Evolutionary conservation across 2,329 filamentous ascomycete species (phyloP), one percentile per base, ranked within the genome.

Genomic region (Penicillium thymicola): DNA sequence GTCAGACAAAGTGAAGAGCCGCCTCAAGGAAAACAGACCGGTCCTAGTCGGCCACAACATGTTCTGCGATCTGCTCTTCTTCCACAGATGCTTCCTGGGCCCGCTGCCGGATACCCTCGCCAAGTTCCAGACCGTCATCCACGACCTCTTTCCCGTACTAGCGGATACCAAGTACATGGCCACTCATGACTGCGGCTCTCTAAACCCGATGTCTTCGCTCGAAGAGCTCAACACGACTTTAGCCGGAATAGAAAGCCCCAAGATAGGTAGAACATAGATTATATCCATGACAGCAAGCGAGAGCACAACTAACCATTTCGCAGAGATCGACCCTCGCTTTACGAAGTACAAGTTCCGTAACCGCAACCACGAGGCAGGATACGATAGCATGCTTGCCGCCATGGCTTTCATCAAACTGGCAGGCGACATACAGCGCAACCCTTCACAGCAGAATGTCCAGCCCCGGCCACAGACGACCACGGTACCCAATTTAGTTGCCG

Each of bases 91-190:
- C 49, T 87, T 87, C 67, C 78, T 86, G 51, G 85, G 84, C 1
- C 67, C 76, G 7, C 71, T 87, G 18, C 85, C 85, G 1, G 77
- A 82, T 27, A 80, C 74, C 2, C 72, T 86, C 0, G 78, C 80
- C 44, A 81, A 81, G 27, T 87, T 86, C 63, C 73, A 78, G 55
- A 59, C 69, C 5, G 70, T 72, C 32, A 74, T 85, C 2, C 81
- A 85, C 57, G 67, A 75, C 11, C 64, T 83, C 3, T 86, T 85
- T 61, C 85, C 85, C 0, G 64, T 78, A 5, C 74, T 87, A 16
- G 74, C 87, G 18, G 85, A 87, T 60, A 87, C 85, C 0, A 87
- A 87, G 64, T 87, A 85, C 62, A 76, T 87, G 64, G 82, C 82
- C 5, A 86, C 84, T 1, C 77, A 83, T 62, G 78, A 81, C 42